Evolutionary conservation across 2,329 filamentous ascomycete genomes (phyloP).

Genomic region (Oidium heveae): DNA sequence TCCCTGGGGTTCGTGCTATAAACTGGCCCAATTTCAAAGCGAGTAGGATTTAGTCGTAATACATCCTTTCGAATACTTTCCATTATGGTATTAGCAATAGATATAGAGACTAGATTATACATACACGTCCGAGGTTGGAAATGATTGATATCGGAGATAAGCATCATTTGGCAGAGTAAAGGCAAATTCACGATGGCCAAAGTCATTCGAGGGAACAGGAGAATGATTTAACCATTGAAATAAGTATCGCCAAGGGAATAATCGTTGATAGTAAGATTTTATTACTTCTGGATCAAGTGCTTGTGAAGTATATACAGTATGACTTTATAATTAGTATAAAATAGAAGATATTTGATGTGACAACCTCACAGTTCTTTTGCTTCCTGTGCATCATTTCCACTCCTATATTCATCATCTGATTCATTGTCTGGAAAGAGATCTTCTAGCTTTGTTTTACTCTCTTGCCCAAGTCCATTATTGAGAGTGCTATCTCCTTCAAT

Average conservation of each 20-base stretch:
- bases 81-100: slow-evolving; percentile 4
- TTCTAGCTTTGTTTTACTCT: no score
- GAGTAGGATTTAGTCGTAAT: slow-evolving; percentile 61
- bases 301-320: slow-evolving; percentile 16
- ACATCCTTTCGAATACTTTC: slow-evolving; percentile 69
- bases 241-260: slow-evolving; percentile 83
- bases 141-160: slow-evolving; percentile 78
- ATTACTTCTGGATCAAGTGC: slow-evolving; percentile 62
- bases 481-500: no score
- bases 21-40: slow-evolving; percentile 96
- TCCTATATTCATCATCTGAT: neutral
- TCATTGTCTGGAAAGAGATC: neutral
- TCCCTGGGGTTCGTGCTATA: slow-evolving; percentile 88
- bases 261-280: slow-evolving; percentile 79
- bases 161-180: slow-evolving; percentile 84
- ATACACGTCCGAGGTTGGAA: slow-evolving; percentile 36
- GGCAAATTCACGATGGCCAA: slow-evolving; percentile 82
- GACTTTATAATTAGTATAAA: slow-evolving; percentile 10
- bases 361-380: slow-evolving; percentile 21
- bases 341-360: no score
- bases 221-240: slow-evolving; percentile 98
- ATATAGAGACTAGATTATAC: slow-evolving; percentile 7
- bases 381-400: slow-evolving; percentile 17
- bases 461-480: no score
- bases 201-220: slow-evolving; percentile 62